Evolutionary conservation across 768 basidiomycete species (phyloP).

Genomic region (Hypholoma fasciculare): DNA sequence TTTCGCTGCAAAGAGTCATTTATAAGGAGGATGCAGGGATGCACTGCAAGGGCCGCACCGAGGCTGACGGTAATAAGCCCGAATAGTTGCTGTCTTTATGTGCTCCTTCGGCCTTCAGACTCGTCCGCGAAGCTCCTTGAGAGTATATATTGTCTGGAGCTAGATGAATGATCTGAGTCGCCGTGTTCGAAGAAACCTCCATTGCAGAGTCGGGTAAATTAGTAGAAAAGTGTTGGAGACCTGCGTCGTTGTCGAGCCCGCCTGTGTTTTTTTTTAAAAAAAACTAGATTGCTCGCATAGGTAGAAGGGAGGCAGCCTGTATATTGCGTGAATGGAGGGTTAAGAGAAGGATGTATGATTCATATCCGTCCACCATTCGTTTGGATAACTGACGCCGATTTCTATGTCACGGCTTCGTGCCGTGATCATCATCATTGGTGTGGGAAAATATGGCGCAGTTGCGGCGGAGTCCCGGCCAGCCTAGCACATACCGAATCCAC

Average conservation of each 20-base stretch:
- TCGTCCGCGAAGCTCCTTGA: neutral
- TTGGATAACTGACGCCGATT: neutral
- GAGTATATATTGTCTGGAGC: neutral
- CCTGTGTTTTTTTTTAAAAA: too few species aligned
- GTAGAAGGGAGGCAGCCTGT: neutral
- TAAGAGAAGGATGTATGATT: too few species aligned
- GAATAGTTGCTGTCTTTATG: neutral
- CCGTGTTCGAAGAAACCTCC: too few species aligned
- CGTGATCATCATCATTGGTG: slow-evolving; percentile 5
- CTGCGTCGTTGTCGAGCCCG: too few species aligned
- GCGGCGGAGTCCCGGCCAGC: neutral
- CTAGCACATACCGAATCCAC: neutral
- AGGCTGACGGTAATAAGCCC: neutral
- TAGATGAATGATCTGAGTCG: too few species aligned
- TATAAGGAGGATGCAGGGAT: slow-evolving; percentile 6
- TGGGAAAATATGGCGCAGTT: neutral
- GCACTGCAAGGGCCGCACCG: slow-evolving; percentile 8
- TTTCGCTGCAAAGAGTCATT: slow-evolving; percentile 1
- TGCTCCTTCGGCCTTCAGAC: neutral
- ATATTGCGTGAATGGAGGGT: neutral
- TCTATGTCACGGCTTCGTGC: neutral
- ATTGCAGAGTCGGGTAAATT: too few species aligned
- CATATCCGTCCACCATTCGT: neutral
- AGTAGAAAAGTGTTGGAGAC: too few species aligned
- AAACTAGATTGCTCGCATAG: neutral